These are phyloP conservation scores for Talaromyces nanjingensis DNA, from an alignment of 495 filamentous ascomycete species.

Conservation along the genomic window DNA sequence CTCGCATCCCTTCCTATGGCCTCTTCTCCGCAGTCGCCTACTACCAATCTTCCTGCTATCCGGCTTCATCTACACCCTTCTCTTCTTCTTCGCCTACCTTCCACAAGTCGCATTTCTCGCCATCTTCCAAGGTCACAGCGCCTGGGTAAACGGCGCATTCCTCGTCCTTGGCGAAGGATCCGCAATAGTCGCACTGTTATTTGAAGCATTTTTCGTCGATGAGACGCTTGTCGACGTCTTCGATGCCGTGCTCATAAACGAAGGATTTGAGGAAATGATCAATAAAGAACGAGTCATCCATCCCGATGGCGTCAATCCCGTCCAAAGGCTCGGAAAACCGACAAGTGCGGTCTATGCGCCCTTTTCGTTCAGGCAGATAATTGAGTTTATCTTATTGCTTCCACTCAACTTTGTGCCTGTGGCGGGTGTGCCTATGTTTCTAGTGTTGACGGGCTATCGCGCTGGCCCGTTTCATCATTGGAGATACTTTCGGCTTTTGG, in stretches of 20 bases:
- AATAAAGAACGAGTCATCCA: constrained; percentile 46
- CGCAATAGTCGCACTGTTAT: constrained; percentile 52
- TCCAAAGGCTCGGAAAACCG: constrained; percentile 52
- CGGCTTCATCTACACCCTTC: constrained; percentile 50
- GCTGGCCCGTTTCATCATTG: constrained; percentile 62
- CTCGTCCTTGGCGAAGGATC: constrained; percentile 61
- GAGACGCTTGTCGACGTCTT: constrained; percentile 64
- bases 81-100: constrained; percentile 56
- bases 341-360: constrained; percentile 54
- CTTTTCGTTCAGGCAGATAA: constrained; percentile 67
- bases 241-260: constrained; percentile 54
- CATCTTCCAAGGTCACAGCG: constrained; percentile 52
- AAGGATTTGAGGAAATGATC: constrained; percentile 53
- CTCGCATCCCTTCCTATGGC: constrained; percentile 55
- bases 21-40: constrained; percentile 51
- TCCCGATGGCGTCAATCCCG: constrained; percentile 43
- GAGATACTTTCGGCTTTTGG: constrained; percentile 56
- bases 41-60: constrained; percentile 53
- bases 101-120: constrained; percentile 59
- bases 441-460: constrained; percentile 55
- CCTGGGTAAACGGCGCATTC: constrained; percentile 58
- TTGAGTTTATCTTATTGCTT: constrained; percentile 65
- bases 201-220: constrained; percentile 64
- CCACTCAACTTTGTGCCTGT: constrained; percentile 61
- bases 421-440: constrained; percentile 55